phyloP scores from a whole-genome alignment of 1,139 yeast genomes.

The Zygotorulaspora mrakii region DNA sequence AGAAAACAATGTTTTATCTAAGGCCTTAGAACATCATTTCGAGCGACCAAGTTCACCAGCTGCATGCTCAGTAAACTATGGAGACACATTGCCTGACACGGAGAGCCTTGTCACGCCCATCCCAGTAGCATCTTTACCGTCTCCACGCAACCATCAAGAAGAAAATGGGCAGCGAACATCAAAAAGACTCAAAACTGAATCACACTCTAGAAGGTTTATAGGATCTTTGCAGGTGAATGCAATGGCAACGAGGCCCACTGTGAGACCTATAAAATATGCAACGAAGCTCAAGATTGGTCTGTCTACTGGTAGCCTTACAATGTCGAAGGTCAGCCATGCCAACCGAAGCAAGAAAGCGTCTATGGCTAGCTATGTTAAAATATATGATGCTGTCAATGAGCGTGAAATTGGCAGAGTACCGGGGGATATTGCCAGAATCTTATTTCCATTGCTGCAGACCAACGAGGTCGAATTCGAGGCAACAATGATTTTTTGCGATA shows the following conservation, averaged over 20 bases:
- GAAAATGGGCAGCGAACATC: conserved; percentile 8
- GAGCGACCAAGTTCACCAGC: conserved; percentile 8
- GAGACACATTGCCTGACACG: neutral
- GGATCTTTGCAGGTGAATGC: conserved; percentile 74
- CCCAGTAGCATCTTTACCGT: conserved; percentile 1
- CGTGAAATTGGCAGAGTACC: conserved; percentile 77
- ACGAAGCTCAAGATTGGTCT: conserved; percentile 44
- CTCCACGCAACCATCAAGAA: conserved; percentile 4
- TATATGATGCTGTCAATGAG: conserved; percentile 27
- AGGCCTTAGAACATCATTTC: conserved; percentile 21
- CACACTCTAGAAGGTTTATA: conserved; percentile 45
- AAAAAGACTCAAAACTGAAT: conserved; percentile 14
- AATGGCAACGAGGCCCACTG: conserved; percentile 79
- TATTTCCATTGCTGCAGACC: conserved; percentile 63
- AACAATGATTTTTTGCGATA: conserved; percentile 56
- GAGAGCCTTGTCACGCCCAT: neutral
- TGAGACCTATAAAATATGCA: conserved; percentile 49
- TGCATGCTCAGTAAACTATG: neutral
- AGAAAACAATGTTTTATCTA: conserved; percentile 16
- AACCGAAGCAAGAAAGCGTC: conserved; percentile 24
- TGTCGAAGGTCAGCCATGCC: conserved; percentile 32
- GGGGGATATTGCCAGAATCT: conserved; percentile 63
- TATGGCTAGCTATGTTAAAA: conserved; percentile 27
- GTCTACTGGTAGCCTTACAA: conserved; percentile 32
- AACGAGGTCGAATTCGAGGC: conserved; percentile 55